phyloP scores from a whole-genome alignment of 257 asterid genomes.

The Paraleonurus japonicus region DNA sequence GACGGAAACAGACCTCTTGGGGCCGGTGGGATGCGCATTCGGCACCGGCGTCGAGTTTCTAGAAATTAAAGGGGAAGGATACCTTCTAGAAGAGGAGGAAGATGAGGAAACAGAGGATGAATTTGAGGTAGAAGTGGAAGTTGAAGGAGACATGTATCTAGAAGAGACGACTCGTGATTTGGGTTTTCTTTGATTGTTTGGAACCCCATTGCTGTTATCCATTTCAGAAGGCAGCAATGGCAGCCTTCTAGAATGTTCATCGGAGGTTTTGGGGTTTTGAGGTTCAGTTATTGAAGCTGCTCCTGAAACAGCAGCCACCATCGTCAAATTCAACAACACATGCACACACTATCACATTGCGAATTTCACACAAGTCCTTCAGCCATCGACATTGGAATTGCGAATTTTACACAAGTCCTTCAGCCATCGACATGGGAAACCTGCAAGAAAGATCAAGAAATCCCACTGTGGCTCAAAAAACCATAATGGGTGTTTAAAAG shows the following conservation, averaged over 20 bases:
- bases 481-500: slow-evolving; percentile 28
- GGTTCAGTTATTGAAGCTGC: slow-evolving; percentile 61
- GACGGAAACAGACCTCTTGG: slow-evolving; percentile 80
- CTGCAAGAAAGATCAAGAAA: slow-evolving; percentile 55
- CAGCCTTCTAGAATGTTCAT: slow-evolving; percentile 54
- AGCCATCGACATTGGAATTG: slow-evolving; percentile 15
- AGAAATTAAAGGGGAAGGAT: slow-evolving; percentile 66
- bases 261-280: slow-evolving; percentile 44
- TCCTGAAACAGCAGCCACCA: slow-evolving; percentile 90
- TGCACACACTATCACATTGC: slow-evolving; percentile 55
- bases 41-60: slow-evolving; percentile 52
- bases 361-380: slow-evolving; percentile 33
- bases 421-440: slow-evolving; percentile 21
- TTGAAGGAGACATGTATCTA: slow-evolving; percentile 84
- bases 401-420: slow-evolving; percentile 39
- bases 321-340: slow-evolving; percentile 45
- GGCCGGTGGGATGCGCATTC: slow-evolving; percentile 40
- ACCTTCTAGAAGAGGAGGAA: slow-evolving; percentile 70
- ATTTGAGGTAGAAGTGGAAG: slow-evolving; percentile 74
- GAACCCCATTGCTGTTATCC: slow-evolving; percentile 53
- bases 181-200: slow-evolving; percentile 53
- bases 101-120: slow-evolving; percentile 68
- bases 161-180: slow-evolving; percentile 80
- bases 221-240: slow-evolving; percentile 88
- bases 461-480: slow-evolving; percentile 41